These are phyloP conservation scores for Neurospora sp. DNA, from an alignment of 495 filamentous ascomycete species.

Conservation along the genomic window DNA sequence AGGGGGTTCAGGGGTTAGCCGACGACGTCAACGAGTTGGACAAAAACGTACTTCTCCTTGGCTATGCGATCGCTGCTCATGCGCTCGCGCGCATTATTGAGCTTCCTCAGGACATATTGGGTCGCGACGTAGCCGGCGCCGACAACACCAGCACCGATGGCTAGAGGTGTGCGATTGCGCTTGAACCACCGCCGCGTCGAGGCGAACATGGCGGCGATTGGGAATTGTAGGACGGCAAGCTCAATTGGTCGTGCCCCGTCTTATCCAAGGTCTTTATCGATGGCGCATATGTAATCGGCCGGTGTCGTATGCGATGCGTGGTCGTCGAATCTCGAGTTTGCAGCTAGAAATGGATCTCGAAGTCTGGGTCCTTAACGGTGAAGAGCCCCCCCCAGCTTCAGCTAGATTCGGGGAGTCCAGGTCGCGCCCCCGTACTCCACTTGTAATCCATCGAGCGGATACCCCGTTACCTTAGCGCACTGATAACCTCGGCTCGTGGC, in stretches of 20 bases:
- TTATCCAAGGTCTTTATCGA: not conserved
- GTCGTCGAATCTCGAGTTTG: not conserved
- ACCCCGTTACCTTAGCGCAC: not conserved
- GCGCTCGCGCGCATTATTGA: conserved; percentile 84
- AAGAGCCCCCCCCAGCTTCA: not conserved
- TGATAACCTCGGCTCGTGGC: not conserved
- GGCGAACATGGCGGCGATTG: conserved; percentile 55
- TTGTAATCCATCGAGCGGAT: not conserved
- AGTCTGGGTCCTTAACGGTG: not conserved
- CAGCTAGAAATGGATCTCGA: not conserved
- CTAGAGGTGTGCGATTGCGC: conserved; percentile 83
- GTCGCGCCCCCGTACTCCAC: not conserved
- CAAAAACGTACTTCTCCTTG: conserved; percentile 71
- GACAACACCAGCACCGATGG: conserved; percentile 74
- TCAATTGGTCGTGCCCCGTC: not conserved
- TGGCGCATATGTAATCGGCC: not conserved
- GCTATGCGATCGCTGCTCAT: conserved; percentile 93
- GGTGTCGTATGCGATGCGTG: not conserved
- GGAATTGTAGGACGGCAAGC: not conserved
- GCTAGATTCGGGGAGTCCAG: not conserved
- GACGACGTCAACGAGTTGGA: not conserved
- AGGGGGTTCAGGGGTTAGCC: conserved; percentile 6
- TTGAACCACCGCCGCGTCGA: conserved; percentile 78
- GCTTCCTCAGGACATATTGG: conserved; percentile 83
- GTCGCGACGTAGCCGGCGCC: conserved; percentile 87